Percentiles rank a stretch among this genome's conserved stretches.
Evolutionary conservation across 2,329 filamentous ascomycete genomes (phyloP).

Genomic region (Periconia macrospinosa): DNA sequence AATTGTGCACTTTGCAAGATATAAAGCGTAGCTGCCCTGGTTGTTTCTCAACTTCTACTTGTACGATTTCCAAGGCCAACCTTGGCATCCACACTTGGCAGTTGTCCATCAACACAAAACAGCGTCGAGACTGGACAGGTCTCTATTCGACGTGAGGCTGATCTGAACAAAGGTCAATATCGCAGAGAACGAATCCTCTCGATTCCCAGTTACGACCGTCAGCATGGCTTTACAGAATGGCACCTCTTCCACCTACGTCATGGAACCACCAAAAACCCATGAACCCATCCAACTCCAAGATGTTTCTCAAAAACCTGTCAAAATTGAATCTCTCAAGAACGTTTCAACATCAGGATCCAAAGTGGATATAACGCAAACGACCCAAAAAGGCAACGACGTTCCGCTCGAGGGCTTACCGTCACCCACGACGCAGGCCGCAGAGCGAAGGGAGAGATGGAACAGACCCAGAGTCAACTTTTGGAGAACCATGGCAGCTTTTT

Average conservation of each 20-base stretch:
- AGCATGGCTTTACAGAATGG: constrained; percentile 31
- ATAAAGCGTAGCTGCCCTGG: too few relatives aligned
- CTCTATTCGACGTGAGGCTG: too few relatives aligned
- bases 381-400: constrained; percentile 18
- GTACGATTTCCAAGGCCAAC: too few relatives aligned
- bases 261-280: constrained; percentile 18
- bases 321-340: constrained; percentile 22
- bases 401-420: constrained; percentile 48
- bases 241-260: constrained; percentile 37
- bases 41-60: too few relatives aligned
- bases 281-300: constrained; percentile 34
- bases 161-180: too few relatives aligned
- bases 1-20: too few relatives aligned
- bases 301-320: constrained; percentile 22
- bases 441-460: constrained; percentile 64
- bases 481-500: constrained; percentile 62
- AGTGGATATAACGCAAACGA: constrained; percentile 18
- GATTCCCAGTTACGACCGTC: background rate
- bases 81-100: too few relatives aligned
- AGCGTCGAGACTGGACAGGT: too few relatives aligned
- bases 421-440: constrained; percentile 46
- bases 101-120: too few relatives aligned
- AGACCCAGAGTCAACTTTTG: constrained; percentile 60
- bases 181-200: too few relatives aligned
- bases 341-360: constrained; percentile 13